phyloP scores from a whole-genome alignment of 305 asterid species.

The Solanum hybrid region DNA sequence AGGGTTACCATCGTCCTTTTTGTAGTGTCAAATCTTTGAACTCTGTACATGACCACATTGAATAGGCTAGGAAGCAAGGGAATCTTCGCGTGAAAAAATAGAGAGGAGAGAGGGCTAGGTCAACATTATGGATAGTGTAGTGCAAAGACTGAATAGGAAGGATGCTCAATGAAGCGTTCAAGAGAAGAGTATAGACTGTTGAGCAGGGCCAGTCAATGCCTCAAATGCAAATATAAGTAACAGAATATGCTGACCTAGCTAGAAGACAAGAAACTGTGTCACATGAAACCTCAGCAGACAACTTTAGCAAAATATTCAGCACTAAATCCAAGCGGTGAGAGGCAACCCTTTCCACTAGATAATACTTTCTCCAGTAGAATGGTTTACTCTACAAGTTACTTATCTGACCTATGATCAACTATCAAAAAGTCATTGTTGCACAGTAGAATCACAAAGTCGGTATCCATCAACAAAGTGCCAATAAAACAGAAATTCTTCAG shows the following conservation, averaged over 20 bases:
- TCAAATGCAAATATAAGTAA: background rate
- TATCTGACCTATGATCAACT: background rate
- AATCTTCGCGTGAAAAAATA: background rate
- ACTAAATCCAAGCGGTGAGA: background rate
- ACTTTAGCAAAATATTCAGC: background rate
- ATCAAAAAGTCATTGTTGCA: background rate
- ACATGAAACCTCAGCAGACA: background rate
- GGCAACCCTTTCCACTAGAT: background rate
- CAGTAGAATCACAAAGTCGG: background rate
- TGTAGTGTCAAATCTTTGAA: background rate
- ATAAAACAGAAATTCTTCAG: background rate
- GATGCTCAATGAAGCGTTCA: background rate
- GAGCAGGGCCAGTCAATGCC: background rate
- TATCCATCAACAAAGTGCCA: background rate
- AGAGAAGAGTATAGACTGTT: background rate
- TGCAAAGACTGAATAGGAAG: background rate
- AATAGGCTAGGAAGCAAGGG: background rate
- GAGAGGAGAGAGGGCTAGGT: background rate
- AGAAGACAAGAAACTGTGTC: background rate
- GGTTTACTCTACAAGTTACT: background rate
- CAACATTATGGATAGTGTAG: background rate
- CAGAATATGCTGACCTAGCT: background rate
- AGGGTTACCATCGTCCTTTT: background rate
- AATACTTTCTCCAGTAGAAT: background rate
- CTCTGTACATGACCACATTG: background rate